A percentile compares a stretch with the other conserved stretches of the same genome.
Evolutionary conservation across 2,329 filamentous ascomycete genomes (phyloP).

Genomic region (Mycosphaerelloides madeirae): DNA sequence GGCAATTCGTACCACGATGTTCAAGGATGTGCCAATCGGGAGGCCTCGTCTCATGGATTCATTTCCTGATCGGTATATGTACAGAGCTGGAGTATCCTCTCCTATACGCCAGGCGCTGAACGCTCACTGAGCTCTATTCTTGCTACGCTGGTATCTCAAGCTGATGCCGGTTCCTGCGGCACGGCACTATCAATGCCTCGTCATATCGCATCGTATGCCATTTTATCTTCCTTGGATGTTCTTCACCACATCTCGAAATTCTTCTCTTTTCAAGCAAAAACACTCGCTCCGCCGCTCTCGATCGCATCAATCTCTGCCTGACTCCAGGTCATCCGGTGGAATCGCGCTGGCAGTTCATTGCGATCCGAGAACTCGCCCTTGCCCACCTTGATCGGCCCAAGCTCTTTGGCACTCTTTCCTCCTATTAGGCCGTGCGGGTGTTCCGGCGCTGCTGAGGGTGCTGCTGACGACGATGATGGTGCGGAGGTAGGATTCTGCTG

Average conservation of each 20-base stretch:
- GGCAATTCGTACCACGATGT: no score
- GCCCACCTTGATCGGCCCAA: constrained; percentile 67
- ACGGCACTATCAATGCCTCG: no score
- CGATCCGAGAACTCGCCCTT: constrained; percentile 82
- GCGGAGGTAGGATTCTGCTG: constrained; percentile 12
- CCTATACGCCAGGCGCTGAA: background rate
- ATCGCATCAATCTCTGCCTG: constrained; percentile 89
- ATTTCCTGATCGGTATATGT: no score
- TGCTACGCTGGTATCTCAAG: no score
- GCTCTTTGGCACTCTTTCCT: constrained; percentile 59
- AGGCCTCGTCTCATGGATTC: no score
- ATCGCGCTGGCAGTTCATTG: constrained; percentile 78
- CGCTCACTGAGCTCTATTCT: no score
- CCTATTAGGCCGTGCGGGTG: constrained; percentile 46
- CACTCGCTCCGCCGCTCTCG: constrained; percentile 81
- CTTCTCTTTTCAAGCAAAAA: constrained; percentile 18
- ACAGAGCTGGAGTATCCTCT: no score
- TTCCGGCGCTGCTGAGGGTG: constrained; percentile 14
- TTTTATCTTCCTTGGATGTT: no score
- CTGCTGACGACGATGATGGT: constrained; percentile 6
- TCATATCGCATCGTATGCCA: no score
- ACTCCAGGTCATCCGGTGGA: constrained; percentile 69
- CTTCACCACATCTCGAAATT: no score
- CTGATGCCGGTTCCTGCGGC: no score
- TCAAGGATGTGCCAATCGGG: no score